Evolutionary conservation across 805 yeast species (phyloP), one percentile per base, ranked within the genome.

Genomic region (Candida yuanshanica): DNA sequence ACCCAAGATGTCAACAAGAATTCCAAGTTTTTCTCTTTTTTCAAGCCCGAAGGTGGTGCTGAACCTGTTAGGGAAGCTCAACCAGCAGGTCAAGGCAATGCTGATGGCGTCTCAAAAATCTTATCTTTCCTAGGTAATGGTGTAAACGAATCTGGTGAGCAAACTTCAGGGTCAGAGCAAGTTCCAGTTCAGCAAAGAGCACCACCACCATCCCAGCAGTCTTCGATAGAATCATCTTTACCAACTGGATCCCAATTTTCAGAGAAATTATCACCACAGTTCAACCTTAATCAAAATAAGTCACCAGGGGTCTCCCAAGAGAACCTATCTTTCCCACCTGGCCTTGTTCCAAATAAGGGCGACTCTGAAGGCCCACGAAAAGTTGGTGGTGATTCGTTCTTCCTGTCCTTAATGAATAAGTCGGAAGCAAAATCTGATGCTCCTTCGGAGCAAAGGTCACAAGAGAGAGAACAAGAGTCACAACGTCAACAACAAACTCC

Each of bases 11-110:
- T 32, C 27, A 50, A 51, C 16, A 55, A 51, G 36, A 56, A 51
- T 42, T 56, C 61, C 7, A 55, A 55, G 37, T 56, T 56, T 43
- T 48, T 51, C 17, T 49, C 55, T n/a, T 49, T 56, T 44, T 56
- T 56, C 44, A 45, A 45, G 16, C 46, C 53, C 16, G 59, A 49
- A n/a, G 22, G 42, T 14, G 8, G 46, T 3, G 14, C 46, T 20
- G 44, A 46, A 11, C n/a, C 35, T 11, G 37, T 31, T 12, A 23
- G 10, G 7, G 36, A 23, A 12, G 36, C 35, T n/a, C 36, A 45
- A 17, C 22, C 36, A 11, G 12, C 24, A 32, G 11, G 29, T 12
- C 32, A 36, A 36, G 32, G 18, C 20, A 35, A 32, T 5, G 37
- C 35, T 13, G 51, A 50, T 35, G 58, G 52, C 24, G 57, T 52